phyloP scores from a whole-genome alignment of 495 filamentous ascomycete genomes.

The Letharia lupina region DNA sequence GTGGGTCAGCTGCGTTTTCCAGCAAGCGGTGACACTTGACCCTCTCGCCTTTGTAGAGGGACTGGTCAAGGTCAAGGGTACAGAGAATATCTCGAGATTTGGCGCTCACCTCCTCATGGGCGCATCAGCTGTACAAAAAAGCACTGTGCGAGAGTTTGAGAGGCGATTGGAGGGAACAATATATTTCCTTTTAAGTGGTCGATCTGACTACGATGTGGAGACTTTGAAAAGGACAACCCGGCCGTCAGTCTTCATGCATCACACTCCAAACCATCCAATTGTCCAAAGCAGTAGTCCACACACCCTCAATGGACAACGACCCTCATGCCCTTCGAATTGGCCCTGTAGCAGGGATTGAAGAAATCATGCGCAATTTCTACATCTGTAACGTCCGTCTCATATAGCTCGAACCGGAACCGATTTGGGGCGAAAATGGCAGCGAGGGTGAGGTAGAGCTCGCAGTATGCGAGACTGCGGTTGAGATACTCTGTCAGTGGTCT shows the following conservation, averaged over 20 bases:
- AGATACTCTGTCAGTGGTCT: neutral
- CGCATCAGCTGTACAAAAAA: neutral
- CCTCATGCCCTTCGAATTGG: slow-evolving; percentile 24
- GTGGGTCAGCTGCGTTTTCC: no score
- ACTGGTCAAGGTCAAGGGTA: neutral
- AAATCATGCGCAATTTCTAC: slow-evolving; percentile 24
- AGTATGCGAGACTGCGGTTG: slow-evolving; percentile 18
- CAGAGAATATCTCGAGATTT: neutral
- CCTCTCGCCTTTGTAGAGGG: neutral
- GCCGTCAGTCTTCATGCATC: neutral
- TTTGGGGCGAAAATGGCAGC: slow-evolving; percentile 20
- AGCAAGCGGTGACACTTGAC: neutral
- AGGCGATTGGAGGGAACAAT: neutral
- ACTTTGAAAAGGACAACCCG: neutral
- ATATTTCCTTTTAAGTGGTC: neutral
- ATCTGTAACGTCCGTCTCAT: slow-evolving; percentile 19
- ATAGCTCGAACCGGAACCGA: slow-evolving; percentile 20
- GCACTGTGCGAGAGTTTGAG: neutral
- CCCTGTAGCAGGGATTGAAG: slow-evolving; percentile 14
- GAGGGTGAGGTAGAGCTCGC: slow-evolving; percentile 21
- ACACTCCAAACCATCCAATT: neutral
- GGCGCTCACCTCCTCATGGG: neutral
- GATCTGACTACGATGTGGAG: neutral
- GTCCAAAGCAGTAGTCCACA: neutral
- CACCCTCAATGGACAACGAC: slow-evolving; percentile 6